These are phyloP conservation scores for Prosopis cineraria DNA, from an alignment of 306 rosid genomes.

Conservation along the genomic window DNA sequence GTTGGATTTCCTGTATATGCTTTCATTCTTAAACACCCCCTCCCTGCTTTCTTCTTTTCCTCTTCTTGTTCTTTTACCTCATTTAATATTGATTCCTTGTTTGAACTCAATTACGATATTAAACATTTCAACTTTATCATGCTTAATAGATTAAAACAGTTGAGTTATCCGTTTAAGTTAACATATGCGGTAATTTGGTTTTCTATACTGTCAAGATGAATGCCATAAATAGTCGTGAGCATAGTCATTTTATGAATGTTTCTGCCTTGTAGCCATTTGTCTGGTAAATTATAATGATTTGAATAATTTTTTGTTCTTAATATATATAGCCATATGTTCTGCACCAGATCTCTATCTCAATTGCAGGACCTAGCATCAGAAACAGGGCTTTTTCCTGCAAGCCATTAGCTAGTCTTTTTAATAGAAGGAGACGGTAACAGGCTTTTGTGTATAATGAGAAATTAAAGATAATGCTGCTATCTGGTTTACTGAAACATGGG, in stretches of 20 bases:
- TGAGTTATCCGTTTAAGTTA: too few species aligned
- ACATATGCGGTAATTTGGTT: too few species aligned
- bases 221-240: too few species aligned
- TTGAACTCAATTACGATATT: not conserved
- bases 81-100: not conserved
- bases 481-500: too few species aligned
- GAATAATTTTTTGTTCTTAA: not conserved
- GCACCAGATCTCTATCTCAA: conserved; percentile 16
- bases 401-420: too few species aligned
- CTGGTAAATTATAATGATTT: not conserved
- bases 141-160: too few species aligned
- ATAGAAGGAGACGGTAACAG: too few species aligned
- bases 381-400: not conserved
- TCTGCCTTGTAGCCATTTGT: not conserved
- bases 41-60: not conserved
- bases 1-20: too few species aligned
- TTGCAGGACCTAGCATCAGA: not conserved
- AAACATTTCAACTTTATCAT: not conserved
- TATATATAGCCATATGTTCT: not conserved
- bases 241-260: too few species aligned
- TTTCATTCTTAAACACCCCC: not conserved
- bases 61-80: not conserved
- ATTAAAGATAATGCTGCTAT: too few species aligned
- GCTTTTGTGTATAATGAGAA: too few species aligned
- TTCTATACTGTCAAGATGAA: not conserved